phyloP scores from a whole-genome alignment of 2,329 filamentous ascomycete genomes.

The Sporothrix inflata region DNA sequence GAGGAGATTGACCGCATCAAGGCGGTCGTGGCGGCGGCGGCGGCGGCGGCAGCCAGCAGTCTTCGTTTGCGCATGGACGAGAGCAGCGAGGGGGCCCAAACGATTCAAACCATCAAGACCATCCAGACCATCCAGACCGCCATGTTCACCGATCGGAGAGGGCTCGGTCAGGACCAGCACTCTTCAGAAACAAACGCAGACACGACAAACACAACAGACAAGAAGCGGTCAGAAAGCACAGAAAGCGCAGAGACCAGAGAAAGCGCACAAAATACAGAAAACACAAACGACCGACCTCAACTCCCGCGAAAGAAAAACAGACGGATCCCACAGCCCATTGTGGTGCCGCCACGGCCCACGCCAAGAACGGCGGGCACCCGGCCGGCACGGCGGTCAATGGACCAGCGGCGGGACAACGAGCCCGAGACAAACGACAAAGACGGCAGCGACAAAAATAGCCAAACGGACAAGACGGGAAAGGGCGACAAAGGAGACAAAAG shows the following conservation, averaged over 20 bases:
- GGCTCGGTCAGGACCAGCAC: neutral
- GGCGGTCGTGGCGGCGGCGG: constrained; percentile 45
- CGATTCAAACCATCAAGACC: neutral
- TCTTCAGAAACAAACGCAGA: neutral
- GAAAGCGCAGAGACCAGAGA: neutral
- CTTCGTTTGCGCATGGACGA: constrained; percentile 25
- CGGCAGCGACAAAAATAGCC: neutral
- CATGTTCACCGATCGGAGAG: neutral
- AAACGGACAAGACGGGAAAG: neutral
- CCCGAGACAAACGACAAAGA: neutral
- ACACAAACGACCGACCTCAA: neutral
- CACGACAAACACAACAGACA: neutral
- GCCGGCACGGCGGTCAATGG: neutral
- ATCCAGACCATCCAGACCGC: neutral
- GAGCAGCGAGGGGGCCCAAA: neutral
- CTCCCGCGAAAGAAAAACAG: constrained; percentile 21
- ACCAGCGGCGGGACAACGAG: neutral
- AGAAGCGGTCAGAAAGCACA: neutral
- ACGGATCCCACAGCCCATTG: constrained; percentile 41
- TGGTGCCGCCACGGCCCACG: constrained; percentile 36
- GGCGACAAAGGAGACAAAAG: neutral
- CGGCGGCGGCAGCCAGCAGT: constrained; percentile 19
- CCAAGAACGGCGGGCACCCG: neutral
- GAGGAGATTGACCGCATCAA: constrained; percentile 58
- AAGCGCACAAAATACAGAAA: neutral